Conservation (phyloP, 176 grass and related monocot species). For the Cocos nucifera region DNA sequence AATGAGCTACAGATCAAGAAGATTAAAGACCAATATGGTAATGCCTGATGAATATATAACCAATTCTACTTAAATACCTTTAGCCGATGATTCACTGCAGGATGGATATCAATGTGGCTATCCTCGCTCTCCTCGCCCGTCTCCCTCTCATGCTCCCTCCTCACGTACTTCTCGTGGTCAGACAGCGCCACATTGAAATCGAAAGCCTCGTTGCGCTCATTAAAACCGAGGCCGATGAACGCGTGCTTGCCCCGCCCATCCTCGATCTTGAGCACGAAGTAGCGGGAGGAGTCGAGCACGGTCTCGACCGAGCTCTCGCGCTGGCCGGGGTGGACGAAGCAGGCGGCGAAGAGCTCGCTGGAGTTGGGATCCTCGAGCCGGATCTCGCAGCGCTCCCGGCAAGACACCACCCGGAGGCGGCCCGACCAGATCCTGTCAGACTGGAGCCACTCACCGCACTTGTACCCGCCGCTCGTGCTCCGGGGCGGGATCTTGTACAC, state of each 20-base stretch:
- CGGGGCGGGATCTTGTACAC: constrained; percentile 96
- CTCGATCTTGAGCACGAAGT: constrained; percentile 91
- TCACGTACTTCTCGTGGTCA: constrained; percentile 95
- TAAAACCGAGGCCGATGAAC: constrained; percentile 88
- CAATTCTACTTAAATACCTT: constrained; percentile 35
- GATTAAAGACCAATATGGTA: too few species aligned
- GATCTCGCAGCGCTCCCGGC: constrained; percentile 77
- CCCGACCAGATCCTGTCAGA: constrained; percentile 98
- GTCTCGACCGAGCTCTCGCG: constrained; percentile 62
- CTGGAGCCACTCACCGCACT: constrained; percentile 98
- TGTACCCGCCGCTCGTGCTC: constrained; percentile 88
- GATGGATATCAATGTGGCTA: constrained; percentile 76
- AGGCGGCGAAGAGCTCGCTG: constrained; percentile 82
- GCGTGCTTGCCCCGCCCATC: constrained; percentile 83
- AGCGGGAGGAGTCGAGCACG: constrained; percentile 89
- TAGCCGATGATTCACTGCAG: constrained; percentile 77
- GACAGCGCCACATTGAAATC: constrained; percentile 96
- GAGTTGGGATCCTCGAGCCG: constrained; percentile 87
- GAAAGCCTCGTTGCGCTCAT: constrained; percentile 95
- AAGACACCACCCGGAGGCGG: constrained; percentile 90
- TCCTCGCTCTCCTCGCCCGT: constrained; percentile 46
- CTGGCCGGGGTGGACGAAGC: constrained; percentile 68
- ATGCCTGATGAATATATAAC: too few species aligned
- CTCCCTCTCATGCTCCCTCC: constrained; percentile 94
- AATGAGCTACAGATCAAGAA: too few species aligned